A percentile compares a stretch with the other conserved stretches of the same genome.
phyloP scores from a whole-genome alignment of 768 basidiomycete species.

The Mycena rosella region DNA sequence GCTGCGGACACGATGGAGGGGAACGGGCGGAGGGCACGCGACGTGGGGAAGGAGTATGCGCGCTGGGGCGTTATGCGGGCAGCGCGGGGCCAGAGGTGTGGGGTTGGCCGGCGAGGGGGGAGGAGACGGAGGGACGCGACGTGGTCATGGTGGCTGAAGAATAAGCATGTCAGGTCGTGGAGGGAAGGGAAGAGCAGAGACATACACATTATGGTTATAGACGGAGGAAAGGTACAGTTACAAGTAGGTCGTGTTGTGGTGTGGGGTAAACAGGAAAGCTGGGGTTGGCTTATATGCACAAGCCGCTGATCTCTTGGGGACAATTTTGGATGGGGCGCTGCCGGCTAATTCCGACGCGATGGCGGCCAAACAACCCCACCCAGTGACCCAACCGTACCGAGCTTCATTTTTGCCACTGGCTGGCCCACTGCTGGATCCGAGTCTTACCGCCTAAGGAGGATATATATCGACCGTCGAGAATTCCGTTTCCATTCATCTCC shows the following conservation, averaged over 20 bases:
- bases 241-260: slow-evolving; percentile 8
- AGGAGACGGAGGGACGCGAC: slow-evolving; percentile 68
- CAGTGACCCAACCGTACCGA: too few relatives aligned
- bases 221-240: slow-evolving; percentile 1
- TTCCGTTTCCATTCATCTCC: too few relatives aligned
- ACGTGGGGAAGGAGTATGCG: slow-evolving; percentile 71
- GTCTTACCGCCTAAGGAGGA: too few relatives aligned
- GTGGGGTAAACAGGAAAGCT: not conserved
- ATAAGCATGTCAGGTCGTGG: not conserved
- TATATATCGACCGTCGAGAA: too few relatives aligned
- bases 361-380: not conserved
- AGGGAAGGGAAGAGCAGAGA: not conserved
- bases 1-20: slow-evolving; percentile 64
- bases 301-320: too few relatives aligned
- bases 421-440: too few relatives aligned
- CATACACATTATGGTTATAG: slow-evolving; percentile 27
- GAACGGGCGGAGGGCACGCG: slow-evolving; percentile 85
- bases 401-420: too few relatives aligned
- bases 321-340: too few relatives aligned
- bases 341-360: too few relatives aligned
- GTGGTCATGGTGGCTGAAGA: slow-evolving; percentile 58
- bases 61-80: slow-evolving; percentile 57
- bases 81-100: slow-evolving; percentile 40
- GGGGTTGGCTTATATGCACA: not conserved
- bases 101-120: slow-evolving; percentile 68